Percentiles rank a stretch among this genome's conserved stretches.
Evolutionary conservation across 2,329 filamentous ascomycete genomes (phyloP).

Genomic region (Fonsecaea pedrosoi): DNA sequence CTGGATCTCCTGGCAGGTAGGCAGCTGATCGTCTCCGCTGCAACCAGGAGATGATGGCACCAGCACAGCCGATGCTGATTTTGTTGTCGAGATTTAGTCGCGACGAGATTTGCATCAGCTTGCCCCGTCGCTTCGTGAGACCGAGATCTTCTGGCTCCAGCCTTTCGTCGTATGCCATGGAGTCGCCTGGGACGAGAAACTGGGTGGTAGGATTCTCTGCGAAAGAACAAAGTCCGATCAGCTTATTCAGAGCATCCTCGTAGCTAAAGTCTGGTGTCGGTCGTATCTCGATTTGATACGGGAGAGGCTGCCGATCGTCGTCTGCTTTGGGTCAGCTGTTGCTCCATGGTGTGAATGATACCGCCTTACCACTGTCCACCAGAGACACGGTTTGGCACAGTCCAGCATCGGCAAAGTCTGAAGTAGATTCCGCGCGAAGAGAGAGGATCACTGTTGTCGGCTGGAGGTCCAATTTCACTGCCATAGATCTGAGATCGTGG

Average conservation of each 20-base stretch:
- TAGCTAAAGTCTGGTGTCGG: slow-evolving; percentile 76
- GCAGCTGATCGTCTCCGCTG: slow-evolving; percentile 70
- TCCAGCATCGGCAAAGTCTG: slow-evolving; percentile 41
- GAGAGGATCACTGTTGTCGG: slow-evolving; percentile 67
- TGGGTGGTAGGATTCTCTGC: slow-evolving; percentile 54
- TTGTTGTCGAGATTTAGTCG: slow-evolving; percentile 76
- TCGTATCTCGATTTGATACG: slow-evolving; percentile 70
- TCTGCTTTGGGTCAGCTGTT: slow-evolving; percentile 20
- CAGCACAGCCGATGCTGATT: slow-evolving; percentile 80
- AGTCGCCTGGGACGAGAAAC: slow-evolving; percentile 68
- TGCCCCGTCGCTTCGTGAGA: slow-evolving; percentile 65
- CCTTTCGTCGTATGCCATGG: slow-evolving; percentile 52
- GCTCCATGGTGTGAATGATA: background rate
- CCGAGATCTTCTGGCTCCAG: slow-evolving; percentile 49
- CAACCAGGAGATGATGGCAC: slow-evolving; percentile 82
- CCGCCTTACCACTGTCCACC: slow-evolving; percentile 43
- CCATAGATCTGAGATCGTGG: slow-evolving; percentile 37
- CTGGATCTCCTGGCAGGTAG: slow-evolving; percentile 66
- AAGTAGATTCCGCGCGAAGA: slow-evolving; percentile 59
- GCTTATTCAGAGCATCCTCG: slow-evolving; percentile 69
- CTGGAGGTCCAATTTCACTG: slow-evolving; percentile 67
- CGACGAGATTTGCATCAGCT: slow-evolving; percentile 71
- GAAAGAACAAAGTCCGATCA: slow-evolving; percentile 64
- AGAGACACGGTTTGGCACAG: slow-evolving; percentile 46
- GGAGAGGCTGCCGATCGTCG: slow-evolving; percentile 49